A percentile compares a stretch with the other conserved stretches of the same genome.
Conservation (phyloP, 1,284 basidiomycete species). For the Cutaneotrichosporon cavernicola region DNA sequence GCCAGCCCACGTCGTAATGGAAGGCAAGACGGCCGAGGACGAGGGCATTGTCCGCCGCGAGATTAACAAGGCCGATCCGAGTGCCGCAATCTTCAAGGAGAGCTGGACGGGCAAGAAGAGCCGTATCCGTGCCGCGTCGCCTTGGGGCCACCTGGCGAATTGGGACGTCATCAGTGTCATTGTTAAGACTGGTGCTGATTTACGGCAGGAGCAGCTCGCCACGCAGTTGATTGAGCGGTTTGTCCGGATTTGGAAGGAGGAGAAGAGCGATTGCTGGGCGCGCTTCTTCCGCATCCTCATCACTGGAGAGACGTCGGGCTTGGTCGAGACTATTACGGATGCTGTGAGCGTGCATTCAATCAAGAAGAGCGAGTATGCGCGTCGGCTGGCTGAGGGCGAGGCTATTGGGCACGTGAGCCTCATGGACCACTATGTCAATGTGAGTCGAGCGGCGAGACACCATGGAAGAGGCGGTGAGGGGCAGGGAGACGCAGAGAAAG, state of each 20-base stretch:
- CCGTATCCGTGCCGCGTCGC: slow-evolving; percentile 85
- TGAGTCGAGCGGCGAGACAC: slow-evolving; percentile 52
- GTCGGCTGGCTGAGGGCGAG: slow-evolving; percentile 73
- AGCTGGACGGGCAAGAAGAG: slow-evolving; percentile 94
- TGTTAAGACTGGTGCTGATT: slow-evolving; percentile 95
- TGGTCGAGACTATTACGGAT: slow-evolving; percentile 94
- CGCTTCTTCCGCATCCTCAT: slow-evolving; percentile 89
- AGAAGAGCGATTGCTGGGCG: slow-evolving; percentile 84
- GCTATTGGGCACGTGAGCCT: slow-evolving; percentile 76
- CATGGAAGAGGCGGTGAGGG: no score
- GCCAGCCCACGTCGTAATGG: slow-evolving; percentile 61
- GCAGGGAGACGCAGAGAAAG: no score
- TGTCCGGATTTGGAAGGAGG: slow-evolving; percentile 90
- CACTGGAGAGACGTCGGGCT: slow-evolving; percentile 85
- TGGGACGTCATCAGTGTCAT: slow-evolving; percentile 86
- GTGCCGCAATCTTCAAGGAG: slow-evolving; percentile 88
- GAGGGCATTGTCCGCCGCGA: slow-evolving; percentile 89
- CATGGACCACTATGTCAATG: slow-evolving; percentile 83
- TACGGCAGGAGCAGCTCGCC: slow-evolving; percentile 96
- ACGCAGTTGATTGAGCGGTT: slow-evolving; percentile 94
- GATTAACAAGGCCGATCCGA: slow-evolving; percentile 95
- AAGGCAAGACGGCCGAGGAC: slow-evolving; percentile 71
- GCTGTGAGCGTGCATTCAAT: slow-evolving; percentile 98
- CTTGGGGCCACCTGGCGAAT: slow-evolving; percentile 89
- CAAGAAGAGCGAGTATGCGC: slow-evolving; percentile 96